These are phyloP conservation scores for Suhomyces choctaworum DNA, from an alignment of 1,139 yeast genomes.

Conservation along the genomic window DNA sequence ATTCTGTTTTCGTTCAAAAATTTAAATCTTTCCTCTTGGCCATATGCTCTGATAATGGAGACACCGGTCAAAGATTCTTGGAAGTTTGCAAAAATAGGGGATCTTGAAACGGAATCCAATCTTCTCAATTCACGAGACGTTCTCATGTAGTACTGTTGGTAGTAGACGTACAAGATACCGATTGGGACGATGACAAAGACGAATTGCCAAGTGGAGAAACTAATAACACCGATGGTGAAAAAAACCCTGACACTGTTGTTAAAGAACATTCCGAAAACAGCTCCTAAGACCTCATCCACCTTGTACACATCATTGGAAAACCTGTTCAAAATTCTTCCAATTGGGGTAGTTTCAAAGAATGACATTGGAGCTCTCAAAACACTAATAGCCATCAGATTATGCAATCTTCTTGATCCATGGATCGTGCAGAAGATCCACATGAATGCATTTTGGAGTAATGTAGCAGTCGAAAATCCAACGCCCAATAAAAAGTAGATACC, in stretches of 20 bases:
- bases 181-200: slow-evolving; percentile 71
- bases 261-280: slow-evolving; percentile 84
- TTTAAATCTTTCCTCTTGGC: slow-evolving; percentile 70
- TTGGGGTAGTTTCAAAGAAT: slow-evolving; percentile 95
- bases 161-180: slow-evolving; percentile 69
- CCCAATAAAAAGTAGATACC: slow-evolving; percentile 79
- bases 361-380: slow-evolving; percentile 95
- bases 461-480: slow-evolving; percentile 55
- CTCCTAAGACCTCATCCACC: slow-evolving; percentile 82
- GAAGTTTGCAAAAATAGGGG: slow-evolving; percentile 95
- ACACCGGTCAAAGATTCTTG: slow-evolving; percentile 94
- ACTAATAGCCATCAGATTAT: slow-evolving; percentile 72
- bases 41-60: slow-evolving; percentile 84
- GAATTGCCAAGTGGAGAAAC: slow-evolving; percentile 88
- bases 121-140: slow-evolving; percentile 95
- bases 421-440: slow-evolving; percentile 86
- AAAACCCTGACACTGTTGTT: slow-evolving; percentile 69
- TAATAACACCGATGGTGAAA: slow-evolving; percentile 79
- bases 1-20: slow-evolving; percentile 74
- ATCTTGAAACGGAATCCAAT: slow-evolving; percentile 86
- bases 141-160: slow-evolving; percentile 84
- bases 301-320: slow-evolving; percentile 93
- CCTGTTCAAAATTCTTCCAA: slow-evolving; percentile 90
- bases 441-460: slow-evolving; percentile 65
- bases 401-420: slow-evolving; percentile 76